phyloP scores from a whole-genome alignment of 306 rosid species.

The Mimosa bimucronata region DNA sequence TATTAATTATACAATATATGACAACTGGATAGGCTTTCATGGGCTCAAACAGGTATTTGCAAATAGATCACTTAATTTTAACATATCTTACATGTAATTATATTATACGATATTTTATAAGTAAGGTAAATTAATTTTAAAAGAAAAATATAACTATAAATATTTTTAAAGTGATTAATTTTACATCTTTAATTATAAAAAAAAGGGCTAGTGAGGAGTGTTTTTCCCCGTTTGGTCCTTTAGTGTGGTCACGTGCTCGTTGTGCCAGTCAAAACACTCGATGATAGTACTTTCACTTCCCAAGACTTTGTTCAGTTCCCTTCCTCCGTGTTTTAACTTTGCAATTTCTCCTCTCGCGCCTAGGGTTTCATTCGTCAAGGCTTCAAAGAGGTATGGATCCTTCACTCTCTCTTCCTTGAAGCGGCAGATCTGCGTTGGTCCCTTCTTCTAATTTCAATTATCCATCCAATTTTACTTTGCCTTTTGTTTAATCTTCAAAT shows the following conservation, averaged over 20 bases:
- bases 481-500: conserved; percentile 11
- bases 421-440: conserved; percentile 29
- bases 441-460: not conserved
- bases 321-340: not conserved
- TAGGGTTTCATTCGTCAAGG: conserved; percentile 43
- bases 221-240: no score
- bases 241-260: not conserved
- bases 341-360: conserved; percentile 19
- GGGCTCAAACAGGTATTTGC: no score
- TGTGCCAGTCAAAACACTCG: not conserved
- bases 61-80: no score
- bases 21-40: no score
- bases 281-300: not conserved
- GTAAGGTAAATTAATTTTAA: no score
- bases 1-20: no score
- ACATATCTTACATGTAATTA: no score
- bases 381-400: conserved; percentile 46
- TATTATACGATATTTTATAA: no score
- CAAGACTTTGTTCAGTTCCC: not conserved
- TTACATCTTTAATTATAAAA: no score
- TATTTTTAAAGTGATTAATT: no score
- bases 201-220: no score
- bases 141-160: no score
- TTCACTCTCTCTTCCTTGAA: not conserved
- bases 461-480: conserved; percentile 6